A percentile compares a stretch with the other conserved stretches of the same genome.
phyloP scores from a whole-genome alignment of 352 stramenopile species.

The Phytophthora rubi region DNA sequence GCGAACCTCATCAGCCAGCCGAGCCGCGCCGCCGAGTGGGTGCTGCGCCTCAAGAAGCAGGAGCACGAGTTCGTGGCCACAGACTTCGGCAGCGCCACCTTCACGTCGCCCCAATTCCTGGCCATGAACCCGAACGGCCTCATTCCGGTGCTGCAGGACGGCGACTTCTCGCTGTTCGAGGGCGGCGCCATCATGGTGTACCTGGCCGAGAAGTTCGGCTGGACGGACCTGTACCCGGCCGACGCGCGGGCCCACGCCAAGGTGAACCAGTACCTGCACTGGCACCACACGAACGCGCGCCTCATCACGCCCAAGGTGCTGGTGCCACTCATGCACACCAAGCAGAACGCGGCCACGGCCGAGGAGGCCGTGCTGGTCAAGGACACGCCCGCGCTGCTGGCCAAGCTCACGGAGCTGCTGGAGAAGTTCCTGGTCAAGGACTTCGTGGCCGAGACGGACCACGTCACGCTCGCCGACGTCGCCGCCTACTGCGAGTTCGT shows the following conservation, averaged over 20 bases:
- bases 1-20: conserved; percentile 55
- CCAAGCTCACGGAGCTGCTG: conserved; percentile 43
- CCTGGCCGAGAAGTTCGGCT: conserved; percentile 57
- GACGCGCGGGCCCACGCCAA: conserved; percentile 61
- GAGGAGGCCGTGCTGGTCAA: conserved; percentile 36
- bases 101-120: conserved; percentile 48
- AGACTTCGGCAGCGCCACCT: conserved; percentile 40
- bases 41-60: conserved; percentile 46
- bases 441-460: conserved; percentile 45
- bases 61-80: conserved; percentile 43
- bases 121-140: conserved; percentile 46
- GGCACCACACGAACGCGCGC: conserved; percentile 72
- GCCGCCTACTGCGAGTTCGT: conserved; percentile 52
- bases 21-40: conserved; percentile 41
- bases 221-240: conserved; percentile 60
- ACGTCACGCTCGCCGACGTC: conserved; percentile 43
- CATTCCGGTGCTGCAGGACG: conserved; percentile 49
- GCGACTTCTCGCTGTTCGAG: conserved; percentile 51
- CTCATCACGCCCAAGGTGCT: conserved; percentile 53
- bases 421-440: conserved; percentile 58
- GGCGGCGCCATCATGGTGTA: conserved; percentile 65
- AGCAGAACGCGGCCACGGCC: conserved; percentile 32
- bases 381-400: conserved; percentile 33
- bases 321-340: conserved; percentile 45
- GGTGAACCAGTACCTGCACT: conserved; percentile 77